A percentile compares a stretch with the other conserved stretches of the same genome.
Evolutionary conservation across 129 eudicot genomes (phyloP).

Genomic region (Ambrosia artemisiifolia): DNA sequence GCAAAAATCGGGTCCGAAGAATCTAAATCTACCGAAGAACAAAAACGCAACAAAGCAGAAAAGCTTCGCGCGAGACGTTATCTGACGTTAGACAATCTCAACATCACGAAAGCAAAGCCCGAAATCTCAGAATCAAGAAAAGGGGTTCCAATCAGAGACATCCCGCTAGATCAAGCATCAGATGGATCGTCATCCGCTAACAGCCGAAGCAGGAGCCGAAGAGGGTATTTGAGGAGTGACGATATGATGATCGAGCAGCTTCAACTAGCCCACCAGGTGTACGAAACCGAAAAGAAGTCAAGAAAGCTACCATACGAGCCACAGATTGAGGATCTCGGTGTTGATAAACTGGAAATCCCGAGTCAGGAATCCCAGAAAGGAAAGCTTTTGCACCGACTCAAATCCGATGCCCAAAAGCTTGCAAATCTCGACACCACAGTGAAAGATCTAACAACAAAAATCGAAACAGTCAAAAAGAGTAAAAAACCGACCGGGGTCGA

Average conservation of each 20-base stretch:
- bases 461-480: constrained; percentile 50
- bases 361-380: constrained; percentile 35
- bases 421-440: constrained; percentile 51
- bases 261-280: constrained; percentile 51
- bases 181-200: constrained; percentile 30
- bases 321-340: constrained; percentile 67
- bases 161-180: constrained; percentile 74
- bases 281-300: constrained; percentile 32
- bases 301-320: constrained; percentile 46
- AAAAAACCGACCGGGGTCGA: constrained; percentile 45
- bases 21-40: constrained; percentile 29
- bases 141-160: constrained; percentile 67
- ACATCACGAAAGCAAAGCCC: constrained; percentile 39
- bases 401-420: constrained; percentile 68
- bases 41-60: constrained; percentile 19
- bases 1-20: constrained; percentile 36
- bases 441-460: constrained; percentile 47
- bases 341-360: constrained; percentile 44
- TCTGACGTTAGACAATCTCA: constrained; percentile 34
- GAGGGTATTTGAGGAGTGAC: constrained; percentile 40
- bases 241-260: constrained; percentile 75
- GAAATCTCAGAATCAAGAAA: constrained; percentile 43
- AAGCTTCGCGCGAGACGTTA: constrained; percentile 35
- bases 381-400: constrained; percentile 57
- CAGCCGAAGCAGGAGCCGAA: constrained; percentile 58